Conservation (phyloP, 257 asterid species). For the Salvia splendens region DNA sequence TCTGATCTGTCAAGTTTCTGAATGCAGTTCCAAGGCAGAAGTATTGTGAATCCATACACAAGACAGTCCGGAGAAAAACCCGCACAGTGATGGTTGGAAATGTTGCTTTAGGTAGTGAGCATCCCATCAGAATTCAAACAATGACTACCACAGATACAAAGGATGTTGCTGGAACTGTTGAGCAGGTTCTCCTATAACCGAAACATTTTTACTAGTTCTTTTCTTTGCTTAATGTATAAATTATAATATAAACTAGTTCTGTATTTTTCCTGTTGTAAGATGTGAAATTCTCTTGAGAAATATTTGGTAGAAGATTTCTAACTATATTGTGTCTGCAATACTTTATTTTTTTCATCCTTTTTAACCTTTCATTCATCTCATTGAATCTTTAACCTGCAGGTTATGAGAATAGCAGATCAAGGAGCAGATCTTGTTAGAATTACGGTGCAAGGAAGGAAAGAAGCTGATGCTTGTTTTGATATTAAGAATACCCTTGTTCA, state of each 20-base stretch:
- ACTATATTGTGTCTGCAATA: not conserved
- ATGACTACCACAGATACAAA: slow-evolving; percentile 99
- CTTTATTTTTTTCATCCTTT: not conserved
- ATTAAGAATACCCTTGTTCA: slow-evolving; percentile 87
- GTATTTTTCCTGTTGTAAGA: not conserved
- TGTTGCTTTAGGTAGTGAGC: slow-evolving; percentile 93
- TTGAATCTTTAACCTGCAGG: slow-evolving; percentile 46
- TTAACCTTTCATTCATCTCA: not conserved
- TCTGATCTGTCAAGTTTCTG: slow-evolving; percentile 31
- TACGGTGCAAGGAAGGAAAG: slow-evolving; percentile 98
- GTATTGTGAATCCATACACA: slow-evolving; percentile 87
- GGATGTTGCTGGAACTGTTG: slow-evolving; percentile 93
- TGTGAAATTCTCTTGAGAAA: not conserved
- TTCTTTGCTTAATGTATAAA: not conserved
- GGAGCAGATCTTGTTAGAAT: slow-evolving; percentile 98
- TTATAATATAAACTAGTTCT: not conserved
- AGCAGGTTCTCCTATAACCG: slow-evolving; percentile 59
- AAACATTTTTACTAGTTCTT: slow-evolving; percentile 3
- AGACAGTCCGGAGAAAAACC: slow-evolving; percentile 88
- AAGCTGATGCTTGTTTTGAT: slow-evolving; percentile 95
- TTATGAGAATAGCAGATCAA: slow-evolving; percentile 90
- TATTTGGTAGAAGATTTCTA: not conserved
- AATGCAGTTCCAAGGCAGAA: slow-evolving; percentile 88
- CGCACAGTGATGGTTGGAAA: slow-evolving; percentile 97
- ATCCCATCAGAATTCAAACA: slow-evolving; percentile 95